Conservation (phyloP, 495 filamentous ascomycete species). For the Podospora comata region DNA sequence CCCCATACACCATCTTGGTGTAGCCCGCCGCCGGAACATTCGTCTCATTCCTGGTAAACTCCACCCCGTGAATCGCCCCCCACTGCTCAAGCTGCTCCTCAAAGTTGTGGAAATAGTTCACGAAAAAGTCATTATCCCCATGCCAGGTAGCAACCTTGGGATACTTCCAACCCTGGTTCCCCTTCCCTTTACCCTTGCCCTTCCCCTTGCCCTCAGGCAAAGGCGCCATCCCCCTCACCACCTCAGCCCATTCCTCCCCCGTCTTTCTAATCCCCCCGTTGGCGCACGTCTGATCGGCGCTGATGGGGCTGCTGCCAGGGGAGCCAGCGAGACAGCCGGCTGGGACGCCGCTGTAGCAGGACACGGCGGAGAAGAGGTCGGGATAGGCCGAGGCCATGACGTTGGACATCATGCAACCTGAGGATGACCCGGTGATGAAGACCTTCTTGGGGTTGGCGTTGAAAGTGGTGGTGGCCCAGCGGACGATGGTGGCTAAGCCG, state of each 20-base stretch:
- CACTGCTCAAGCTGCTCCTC: conserved; percentile 54
- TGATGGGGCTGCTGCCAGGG: conserved; percentile 45
- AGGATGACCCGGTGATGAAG: conserved; percentile 53
- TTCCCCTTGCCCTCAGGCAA: not conserved
- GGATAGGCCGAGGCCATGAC: conserved; percentile 58
- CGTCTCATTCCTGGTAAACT: conserved; percentile 31
- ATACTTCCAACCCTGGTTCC: conserved; percentile 42
- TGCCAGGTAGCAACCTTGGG: conserved; percentile 57
- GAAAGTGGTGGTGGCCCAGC: conserved; percentile 48
- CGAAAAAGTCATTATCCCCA: conserved; percentile 45
- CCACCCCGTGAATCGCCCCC: conserved; percentile 43
- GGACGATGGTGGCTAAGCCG: conserved; percentile 63
- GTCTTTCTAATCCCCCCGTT: conserved; percentile 40
- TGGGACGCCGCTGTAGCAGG: conserved; percentile 58
- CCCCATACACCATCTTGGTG: conserved; percentile 45
- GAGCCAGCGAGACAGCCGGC: conserved; percentile 56
- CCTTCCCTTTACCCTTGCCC: not conserved
- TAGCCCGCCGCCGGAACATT: conserved; percentile 38
- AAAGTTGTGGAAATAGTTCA: conserved; percentile 42
- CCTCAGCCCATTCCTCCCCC: conserved; percentile 42
- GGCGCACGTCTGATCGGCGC: conserved; percentile 35
- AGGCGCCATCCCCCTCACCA: conserved; percentile 47
- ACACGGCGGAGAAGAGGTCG: conserved; percentile 52
- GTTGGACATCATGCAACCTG: conserved; percentile 52
- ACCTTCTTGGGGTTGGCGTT: conserved; percentile 47